phyloP scores from a whole-genome alignment of 164 flowering plant genomes.

The Vitis rupestris region DNA sequence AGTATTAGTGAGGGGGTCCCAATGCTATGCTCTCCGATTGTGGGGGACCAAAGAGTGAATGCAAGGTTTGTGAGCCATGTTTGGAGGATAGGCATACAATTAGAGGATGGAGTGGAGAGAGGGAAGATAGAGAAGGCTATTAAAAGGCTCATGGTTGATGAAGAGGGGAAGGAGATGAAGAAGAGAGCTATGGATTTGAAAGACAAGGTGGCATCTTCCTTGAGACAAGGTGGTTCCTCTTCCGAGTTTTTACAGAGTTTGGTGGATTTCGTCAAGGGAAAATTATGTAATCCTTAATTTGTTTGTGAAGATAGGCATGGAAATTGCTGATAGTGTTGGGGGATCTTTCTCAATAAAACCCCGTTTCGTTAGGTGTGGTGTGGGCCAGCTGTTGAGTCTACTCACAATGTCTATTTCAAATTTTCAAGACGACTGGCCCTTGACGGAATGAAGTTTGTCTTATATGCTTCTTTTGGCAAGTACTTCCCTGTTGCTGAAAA shows the following conservation, averaged over 20 bases:
- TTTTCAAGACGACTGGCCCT: too few relatives aligned
- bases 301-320: not conserved
- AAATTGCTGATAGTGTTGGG: not conserved
- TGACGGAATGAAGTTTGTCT: too few relatives aligned
- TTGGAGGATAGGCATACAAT: constrained; percentile 7
- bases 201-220: not conserved
- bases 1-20: constrained; percentile 8
- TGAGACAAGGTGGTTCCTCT: not conserved
- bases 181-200: constrained; percentile 2
- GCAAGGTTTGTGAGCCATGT: constrained; percentile 11
- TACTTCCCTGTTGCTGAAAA: too few relatives aligned
- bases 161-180: constrained; percentile 2
- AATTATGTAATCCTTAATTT: too few relatives aligned
- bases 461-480: too few relatives aligned
- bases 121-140: not conserved
- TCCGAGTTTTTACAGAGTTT: not conserved
- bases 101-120: constrained; percentile 2
- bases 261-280: not conserved
- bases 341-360: not conserved
- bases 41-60: constrained; percentile 11
- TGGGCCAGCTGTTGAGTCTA: too few relatives aligned
- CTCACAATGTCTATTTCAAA: too few relatives aligned
- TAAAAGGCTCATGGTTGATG: not conserved
- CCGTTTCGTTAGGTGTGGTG: too few relatives aligned
- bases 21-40: constrained; percentile 5